A percentile compares a stretch with the other conserved stretches of the same genome.
These are phyloP conservation scores for Stenocarpella maydis DNA, from an alignment of 2,329 filamentous ascomycete species.

Conservation along the genomic window DNA sequence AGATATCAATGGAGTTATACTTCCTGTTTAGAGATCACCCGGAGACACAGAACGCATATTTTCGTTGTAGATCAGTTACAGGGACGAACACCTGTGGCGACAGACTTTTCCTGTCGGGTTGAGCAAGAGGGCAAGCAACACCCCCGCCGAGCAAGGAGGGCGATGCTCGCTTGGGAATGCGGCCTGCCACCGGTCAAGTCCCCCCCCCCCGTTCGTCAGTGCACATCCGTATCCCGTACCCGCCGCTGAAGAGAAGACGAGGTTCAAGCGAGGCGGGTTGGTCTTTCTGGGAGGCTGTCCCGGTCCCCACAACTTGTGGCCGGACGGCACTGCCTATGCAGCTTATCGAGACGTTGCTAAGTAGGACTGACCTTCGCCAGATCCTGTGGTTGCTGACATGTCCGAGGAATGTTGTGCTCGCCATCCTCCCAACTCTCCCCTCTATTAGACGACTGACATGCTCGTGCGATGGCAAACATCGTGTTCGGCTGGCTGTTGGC, in stretches of 20 bases:
- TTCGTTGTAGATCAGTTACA: background rate
- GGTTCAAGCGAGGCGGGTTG: background rate
- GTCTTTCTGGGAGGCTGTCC: background rate
- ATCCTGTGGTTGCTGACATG: background rate
- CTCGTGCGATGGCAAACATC: background rate
- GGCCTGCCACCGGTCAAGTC: background rate
- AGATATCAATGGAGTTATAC: constrained; percentile 23
- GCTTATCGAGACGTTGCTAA: background rate
- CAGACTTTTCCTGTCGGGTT: too few relatives aligned
- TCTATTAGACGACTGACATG: too few relatives aligned
- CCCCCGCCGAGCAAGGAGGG: background rate
- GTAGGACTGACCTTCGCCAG: background rate
- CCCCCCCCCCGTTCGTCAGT: too few relatives aligned
- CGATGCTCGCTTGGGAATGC: background rate
- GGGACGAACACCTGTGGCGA: background rate
- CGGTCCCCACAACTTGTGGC: background rate
- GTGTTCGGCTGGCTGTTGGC: background rate
- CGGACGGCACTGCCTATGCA: background rate
- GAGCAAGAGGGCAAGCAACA: background rate
- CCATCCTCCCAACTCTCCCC: background rate
- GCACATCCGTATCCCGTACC: background rate
- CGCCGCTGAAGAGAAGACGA: background rate
- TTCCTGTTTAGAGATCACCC: background rate
- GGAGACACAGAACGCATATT: background rate
- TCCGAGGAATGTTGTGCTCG: background rate